Percentiles rank a stretch among this genome's conserved stretches.
Conservation (phyloP, 352 stramenopile genomes). For the Pythium oligandrum region DNA sequence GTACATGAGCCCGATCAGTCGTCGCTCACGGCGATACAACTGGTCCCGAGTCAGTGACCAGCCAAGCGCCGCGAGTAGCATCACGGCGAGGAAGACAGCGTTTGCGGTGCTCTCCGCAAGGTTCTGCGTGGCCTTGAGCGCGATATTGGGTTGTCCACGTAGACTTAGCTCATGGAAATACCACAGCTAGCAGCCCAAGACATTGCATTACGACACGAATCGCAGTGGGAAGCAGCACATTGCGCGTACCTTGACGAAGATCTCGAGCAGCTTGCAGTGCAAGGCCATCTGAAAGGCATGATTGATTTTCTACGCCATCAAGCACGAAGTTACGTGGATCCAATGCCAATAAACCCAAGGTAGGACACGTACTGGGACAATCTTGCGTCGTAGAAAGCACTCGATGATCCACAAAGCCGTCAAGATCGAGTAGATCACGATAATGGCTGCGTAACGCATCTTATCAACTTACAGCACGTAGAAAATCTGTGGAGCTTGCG, state of each 20-base stretch:
- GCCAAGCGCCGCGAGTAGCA: conserved; percentile 47
- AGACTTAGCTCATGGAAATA: conserved; percentile 44
- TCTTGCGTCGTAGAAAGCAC: conserved; percentile 32
- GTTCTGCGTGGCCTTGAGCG: conserved; percentile 29
- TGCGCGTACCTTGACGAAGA: conserved; percentile 28
- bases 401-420: conserved; percentile 47
- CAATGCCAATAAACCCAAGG: not conserved
- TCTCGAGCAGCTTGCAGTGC: conserved; percentile 47
- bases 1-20: conserved; percentile 31
- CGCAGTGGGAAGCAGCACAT: not conserved
- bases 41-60: conserved; percentile 55
- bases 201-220: not conserved
- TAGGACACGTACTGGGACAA: conserved; percentile 26
- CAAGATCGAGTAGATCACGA: conserved; percentile 34
- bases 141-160: conserved; percentile 19
- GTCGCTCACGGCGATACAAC: conserved; percentile 35
- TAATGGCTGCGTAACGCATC: conserved; percentile 21
- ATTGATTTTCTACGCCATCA: conserved; percentile 34
- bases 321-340: too few species aligned
- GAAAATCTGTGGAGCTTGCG: not conserved
- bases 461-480: not conserved
- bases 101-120: conserved; percentile 32
- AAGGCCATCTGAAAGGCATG: conserved; percentile 45
- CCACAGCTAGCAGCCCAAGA: conserved; percentile 24
- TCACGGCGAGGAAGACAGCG: conserved; percentile 34